phyloP scores from a whole-genome alignment of 2,329 filamentous ascomycete species.

The Westerdykella aurantiaca region DNA sequence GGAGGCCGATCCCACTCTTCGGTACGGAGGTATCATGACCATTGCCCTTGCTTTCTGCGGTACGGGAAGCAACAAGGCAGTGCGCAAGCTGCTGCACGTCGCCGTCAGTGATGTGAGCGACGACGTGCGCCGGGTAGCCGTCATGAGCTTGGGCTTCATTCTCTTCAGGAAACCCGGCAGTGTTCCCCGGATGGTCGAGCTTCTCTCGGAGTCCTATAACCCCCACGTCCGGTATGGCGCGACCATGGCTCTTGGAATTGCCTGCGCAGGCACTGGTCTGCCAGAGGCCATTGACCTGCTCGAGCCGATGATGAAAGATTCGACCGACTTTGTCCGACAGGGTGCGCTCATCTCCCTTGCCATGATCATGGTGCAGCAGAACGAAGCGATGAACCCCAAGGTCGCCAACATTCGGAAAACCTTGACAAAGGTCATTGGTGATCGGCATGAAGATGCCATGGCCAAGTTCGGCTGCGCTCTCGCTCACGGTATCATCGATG shows the following conservation, averaged over 20 bases:
- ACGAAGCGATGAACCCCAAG: slow-evolving; percentile 97
- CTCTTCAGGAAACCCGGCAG: slow-evolving; percentile 96
- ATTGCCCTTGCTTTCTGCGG: slow-evolving; percentile 96
- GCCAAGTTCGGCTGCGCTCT: slow-evolving; percentile 96
- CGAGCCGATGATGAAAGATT: slow-evolving; percentile 99
- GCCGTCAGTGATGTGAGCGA: slow-evolving; percentile 98
- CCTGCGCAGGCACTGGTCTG: slow-evolving; percentile 90
- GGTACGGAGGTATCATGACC: slow-evolving; percentile 98
- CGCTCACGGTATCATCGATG: slow-evolving; percentile 94
- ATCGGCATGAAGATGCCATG: slow-evolving; percentile 98
- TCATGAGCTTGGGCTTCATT: slow-evolving; percentile 97
- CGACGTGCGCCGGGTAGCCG: slow-evolving; percentile 89
- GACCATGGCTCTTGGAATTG: slow-evolving; percentile 96
- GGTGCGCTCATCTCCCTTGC: slow-evolving; percentile 88
- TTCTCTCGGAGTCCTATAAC: slow-evolving; percentile 97
- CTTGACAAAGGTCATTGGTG: slow-evolving; percentile 85
- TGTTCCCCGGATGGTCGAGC: slow-evolving; percentile 96
- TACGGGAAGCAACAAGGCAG: slow-evolving; percentile 96
- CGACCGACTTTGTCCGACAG: slow-evolving; percentile 95
- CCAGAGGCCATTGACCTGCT: slow-evolving; percentile 95
- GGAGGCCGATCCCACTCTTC: slow-evolving; percentile 86
- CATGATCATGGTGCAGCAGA: slow-evolving; percentile 99
- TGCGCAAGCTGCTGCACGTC: slow-evolving; percentile 88
- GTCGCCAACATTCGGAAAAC: slow-evolving; percentile 86
- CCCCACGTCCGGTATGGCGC: slow-evolving; percentile 96